These are phyloP conservation scores for Talaromyces sp. DNA, from an alignment of 2,329 filamentous ascomycete genomes.

Conservation along the genomic window DNA sequence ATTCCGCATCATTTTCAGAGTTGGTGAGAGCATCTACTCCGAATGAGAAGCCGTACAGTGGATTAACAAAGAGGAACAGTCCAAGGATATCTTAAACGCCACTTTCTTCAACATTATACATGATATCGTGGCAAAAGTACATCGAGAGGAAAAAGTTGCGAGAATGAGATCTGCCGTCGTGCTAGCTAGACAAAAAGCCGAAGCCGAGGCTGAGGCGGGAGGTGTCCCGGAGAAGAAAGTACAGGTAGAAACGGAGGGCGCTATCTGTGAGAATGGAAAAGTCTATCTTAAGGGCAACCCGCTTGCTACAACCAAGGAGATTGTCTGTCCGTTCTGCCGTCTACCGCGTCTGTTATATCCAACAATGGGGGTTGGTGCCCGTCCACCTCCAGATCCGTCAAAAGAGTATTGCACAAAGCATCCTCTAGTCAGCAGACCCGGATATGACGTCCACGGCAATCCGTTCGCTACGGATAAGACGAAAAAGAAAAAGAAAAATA, in stretches of 20 bases:
- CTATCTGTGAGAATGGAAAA: constrained; percentile 51
- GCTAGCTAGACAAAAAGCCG: constrained; percentile 42
- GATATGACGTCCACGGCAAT: constrained; percentile 61
- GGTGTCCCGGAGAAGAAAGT: constrained; percentile 31
- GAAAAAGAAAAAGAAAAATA: constrained; percentile 35
- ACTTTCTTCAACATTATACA: constrained; percentile 59
- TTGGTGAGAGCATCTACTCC: constrained; percentile 30
- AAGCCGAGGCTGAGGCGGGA: constrained; percentile 39
- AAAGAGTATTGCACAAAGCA: constrained; percentile 58
- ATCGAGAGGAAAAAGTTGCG: constrained; percentile 59
- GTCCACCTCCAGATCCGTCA: constrained; percentile 47
- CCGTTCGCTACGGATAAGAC: constrained; percentile 42
- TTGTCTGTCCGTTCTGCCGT: constrained; percentile 58
- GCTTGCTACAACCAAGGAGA: constrained; percentile 56
- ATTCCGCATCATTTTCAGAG: constrained; percentile 40
- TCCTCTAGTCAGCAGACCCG: constrained; percentile 55
- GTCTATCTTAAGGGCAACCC: constrained; percentile 56
- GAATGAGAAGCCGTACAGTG: constrained; percentile 16
- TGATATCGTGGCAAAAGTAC: constrained; percentile 55
- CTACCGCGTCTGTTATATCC: constrained; percentile 59
- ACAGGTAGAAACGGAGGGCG: constrained; percentile 49
- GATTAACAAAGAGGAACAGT: constrained; percentile 26
- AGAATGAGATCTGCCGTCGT: constrained; percentile 53
- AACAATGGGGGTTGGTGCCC: constrained; percentile 49
- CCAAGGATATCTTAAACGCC: constrained; percentile 53